Percentiles rank a stretch among this genome's conserved stretches.
phyloP scores from a whole-genome alignment of 208 protist species.

The Trichomonas tenax region DNA sequence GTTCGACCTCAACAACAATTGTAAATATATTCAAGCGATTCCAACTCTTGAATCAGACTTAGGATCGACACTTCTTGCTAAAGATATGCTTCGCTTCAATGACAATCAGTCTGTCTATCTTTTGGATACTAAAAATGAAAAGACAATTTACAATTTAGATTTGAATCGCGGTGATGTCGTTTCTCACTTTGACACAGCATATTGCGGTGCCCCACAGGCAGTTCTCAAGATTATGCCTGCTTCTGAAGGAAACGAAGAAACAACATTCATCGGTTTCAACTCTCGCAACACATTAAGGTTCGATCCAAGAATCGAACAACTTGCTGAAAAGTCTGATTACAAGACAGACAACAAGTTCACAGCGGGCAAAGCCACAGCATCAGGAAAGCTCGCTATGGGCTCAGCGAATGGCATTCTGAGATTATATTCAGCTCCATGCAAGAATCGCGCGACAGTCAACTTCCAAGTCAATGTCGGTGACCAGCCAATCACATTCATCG shows the following conservation, averaged over 20 bases:
- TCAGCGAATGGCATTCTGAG: background rate
- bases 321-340: background rate
- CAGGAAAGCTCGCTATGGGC: background rate
- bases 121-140: background rate
- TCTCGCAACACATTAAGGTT: background rate
- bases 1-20: background rate
- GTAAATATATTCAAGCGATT: background rate
- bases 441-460: background rate
- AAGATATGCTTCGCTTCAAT: background rate
- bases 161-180: background rate
- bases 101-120: background rate
- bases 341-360: background rate
- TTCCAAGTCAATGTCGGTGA: constrained; percentile 13
- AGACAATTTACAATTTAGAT: background rate
- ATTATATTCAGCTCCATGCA: background rate
- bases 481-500: background rate
- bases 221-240: background rate
- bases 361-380: background rate
- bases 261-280: background rate
- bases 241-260: background rate
- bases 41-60: background rate
- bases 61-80: background rate
- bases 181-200: background rate
- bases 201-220: background rate
- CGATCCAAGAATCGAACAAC: background rate